Evolutionary conservation across 192 early-diverging fungal genomes (phyloP).

Genomic region (Podila epigama): DNA sequence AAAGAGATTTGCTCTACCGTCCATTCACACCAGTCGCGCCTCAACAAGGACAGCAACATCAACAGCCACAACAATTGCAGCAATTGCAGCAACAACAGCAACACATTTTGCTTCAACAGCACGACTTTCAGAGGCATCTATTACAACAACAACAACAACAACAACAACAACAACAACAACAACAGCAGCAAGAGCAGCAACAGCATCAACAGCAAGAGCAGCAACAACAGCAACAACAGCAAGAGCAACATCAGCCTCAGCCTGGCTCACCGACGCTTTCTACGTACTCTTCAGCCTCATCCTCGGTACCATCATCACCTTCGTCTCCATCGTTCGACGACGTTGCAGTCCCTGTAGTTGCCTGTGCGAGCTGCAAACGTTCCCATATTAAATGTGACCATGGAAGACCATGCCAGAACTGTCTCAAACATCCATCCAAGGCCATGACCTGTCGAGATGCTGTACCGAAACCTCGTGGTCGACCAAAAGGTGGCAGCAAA

Average conservation of each 20-base stretch:
- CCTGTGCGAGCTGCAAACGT: constrained; percentile 36
- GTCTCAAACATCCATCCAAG: constrained; percentile 37
- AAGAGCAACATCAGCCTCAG: constrained; percentile 4
- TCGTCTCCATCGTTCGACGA: background rate
- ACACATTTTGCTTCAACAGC: background rate
- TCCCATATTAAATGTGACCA: constrained; percentile 47
- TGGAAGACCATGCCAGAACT: constrained; percentile 38
- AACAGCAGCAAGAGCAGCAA: too few relatives aligned
- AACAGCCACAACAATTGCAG: too few relatives aligned
- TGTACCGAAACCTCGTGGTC: constrained; percentile 39
- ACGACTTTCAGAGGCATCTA: background rate
- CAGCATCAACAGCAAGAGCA: too few relatives aligned
- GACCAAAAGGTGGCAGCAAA: constrained; percentile 47
- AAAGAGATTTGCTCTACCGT: too few relatives aligned
- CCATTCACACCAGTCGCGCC: too few relatives aligned
- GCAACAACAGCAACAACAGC: constrained; percentile 6
- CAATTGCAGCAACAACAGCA: too few relatives aligned
- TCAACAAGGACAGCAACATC: too few relatives aligned
- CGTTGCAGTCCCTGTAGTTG: constrained; percentile 9
- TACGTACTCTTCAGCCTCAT: background rate
- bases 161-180: background rate
- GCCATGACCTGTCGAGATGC: constrained; percentile 44
- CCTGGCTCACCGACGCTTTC: background rate
- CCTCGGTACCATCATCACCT: constrained; percentile 16
- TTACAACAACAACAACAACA: background rate